phyloP scores from a whole-genome alignment of 129 eudicot genomes.

The Helianthus tuberosus region DNA sequence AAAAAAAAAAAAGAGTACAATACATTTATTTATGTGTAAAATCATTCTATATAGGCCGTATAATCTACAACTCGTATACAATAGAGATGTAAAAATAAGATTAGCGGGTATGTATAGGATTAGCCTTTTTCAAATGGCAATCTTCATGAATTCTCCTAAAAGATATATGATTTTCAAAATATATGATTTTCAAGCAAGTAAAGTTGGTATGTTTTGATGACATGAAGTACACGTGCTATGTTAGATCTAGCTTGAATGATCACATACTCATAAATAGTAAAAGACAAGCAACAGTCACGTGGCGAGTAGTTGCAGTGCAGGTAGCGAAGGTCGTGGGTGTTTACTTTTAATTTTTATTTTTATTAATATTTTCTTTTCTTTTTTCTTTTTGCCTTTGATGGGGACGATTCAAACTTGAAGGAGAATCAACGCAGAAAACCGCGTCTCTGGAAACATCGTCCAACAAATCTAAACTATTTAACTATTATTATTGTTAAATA shows the following conservation, averaged over 20 bases:
- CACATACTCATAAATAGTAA: background rate
- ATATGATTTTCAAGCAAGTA: background rate
- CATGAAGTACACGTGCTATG: background rate
- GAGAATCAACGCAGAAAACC: slow-evolving; percentile 23
- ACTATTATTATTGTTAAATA: too few relatives aligned
- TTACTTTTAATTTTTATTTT: background rate
- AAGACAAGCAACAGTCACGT: slow-evolving; percentile 30
- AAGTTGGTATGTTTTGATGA: too few relatives aligned
- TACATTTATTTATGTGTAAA: too few relatives aligned
- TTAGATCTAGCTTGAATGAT: background rate
- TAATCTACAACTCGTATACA: too few relatives aligned
- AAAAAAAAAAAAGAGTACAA: too few relatives aligned
- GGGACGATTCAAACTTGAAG: slow-evolving; percentile 5
- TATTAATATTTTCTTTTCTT: background rate
- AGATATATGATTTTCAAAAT: background rate
- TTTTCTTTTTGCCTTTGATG: background rate
- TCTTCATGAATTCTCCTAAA: background rate
- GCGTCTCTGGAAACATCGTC: slow-evolving; percentile 28
- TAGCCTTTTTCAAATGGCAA: too few relatives aligned
- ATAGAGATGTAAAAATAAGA: too few relatives aligned
- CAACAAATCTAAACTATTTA: background rate
- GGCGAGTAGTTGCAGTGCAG: slow-evolving; percentile 31
- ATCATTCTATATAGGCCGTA: too few relatives aligned
- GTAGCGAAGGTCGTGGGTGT: slow-evolving; percentile 26
- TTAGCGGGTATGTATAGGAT: too few relatives aligned